These are phyloP conservation scores for Serendipita sp. DNA, from an alignment of 768 basidiomycete species.

Conservation along the genomic window DNA sequence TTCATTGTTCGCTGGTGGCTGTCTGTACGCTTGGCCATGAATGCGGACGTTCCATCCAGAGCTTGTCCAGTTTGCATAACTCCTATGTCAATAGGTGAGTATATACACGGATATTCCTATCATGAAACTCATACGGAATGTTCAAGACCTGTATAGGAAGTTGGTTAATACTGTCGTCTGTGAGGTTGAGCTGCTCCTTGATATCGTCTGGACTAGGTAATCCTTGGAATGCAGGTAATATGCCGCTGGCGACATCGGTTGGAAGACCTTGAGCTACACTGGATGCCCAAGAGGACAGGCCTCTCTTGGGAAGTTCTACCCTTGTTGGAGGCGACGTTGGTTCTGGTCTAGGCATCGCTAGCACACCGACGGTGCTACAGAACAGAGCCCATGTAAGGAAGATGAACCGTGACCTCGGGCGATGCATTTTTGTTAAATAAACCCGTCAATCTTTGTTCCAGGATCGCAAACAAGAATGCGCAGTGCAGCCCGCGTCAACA, in stretches of 20 bases:
- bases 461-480: no score
- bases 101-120: not conserved
- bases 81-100: not conserved
- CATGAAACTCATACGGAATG: not conserved
- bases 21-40: slow-evolving; percentile 3
- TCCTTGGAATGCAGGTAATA: slow-evolving; percentile 1
- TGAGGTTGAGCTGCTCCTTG: not conserved
- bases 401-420: no score
- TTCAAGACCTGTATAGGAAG: not conserved
- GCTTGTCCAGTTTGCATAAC: slow-evolving; percentile 3
- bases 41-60: not conserved
- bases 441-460: no score
- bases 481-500: no score
- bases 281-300: not conserved
- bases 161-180: not conserved
- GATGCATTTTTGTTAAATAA: no score
- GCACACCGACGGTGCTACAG: not conserved
- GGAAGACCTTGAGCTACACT: not conserved
- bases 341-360: not conserved
- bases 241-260: not conserved
- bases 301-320: not conserved
- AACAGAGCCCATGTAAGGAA: no score
- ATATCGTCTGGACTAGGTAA: slow-evolving; percentile 1
- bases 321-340: not conserved
- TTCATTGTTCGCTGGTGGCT: not conserved